Base-by-base conservation (phyloP, 805 yeast species). In the Saccharomycopsis javanensis region DNA sequence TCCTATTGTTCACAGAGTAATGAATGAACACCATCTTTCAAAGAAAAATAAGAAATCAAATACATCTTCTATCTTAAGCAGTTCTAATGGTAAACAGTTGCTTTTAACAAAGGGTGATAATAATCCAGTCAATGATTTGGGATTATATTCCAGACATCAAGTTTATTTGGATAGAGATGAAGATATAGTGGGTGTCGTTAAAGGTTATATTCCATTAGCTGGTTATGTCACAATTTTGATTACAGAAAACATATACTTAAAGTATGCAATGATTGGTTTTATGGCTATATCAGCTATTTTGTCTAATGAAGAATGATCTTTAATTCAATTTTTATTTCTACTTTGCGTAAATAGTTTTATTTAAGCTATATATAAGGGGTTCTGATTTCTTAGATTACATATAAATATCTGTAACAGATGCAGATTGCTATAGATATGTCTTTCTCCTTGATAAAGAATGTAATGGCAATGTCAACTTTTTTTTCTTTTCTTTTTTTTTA, bases 1-100 rank as follows among this genome's bases (percentile, higher is more conserved):
- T 46, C 99, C 99, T n/a, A 94, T 94, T 67, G 99, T 94, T 34
- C 99, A 94, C 68, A 80, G 99, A 64, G 96, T 94, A 0, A 69
- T 94, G 67, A 79, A 97, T 65, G 92, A 88, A 64, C 98, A 94
- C 67, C 83, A 79, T 59, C 72, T 72, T 55, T 54, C 58, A 3
- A 72, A 72, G 15, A 63, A 57, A 11, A 67, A 65, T 53, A 64
- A 61, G 6, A 61, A 34, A 46, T 61, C n/a, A 30, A 45, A 48
- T 15, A 13, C 28, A 13, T 27, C 51, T 10, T 20, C 35, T 48
- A 27, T 48, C 8, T 51, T 51, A 25, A 31, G 25, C 15, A 45
- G 30, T 30, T 11, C 37, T 38, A 54, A 11, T 20, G 63, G 65
- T 27, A 72, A 82, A 67, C 97, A 91, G 70, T 74, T 84, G 53